phyloP scores from a whole-genome alignment of 345 rosid species.

The Euphorbia pulcherrima region DNA sequence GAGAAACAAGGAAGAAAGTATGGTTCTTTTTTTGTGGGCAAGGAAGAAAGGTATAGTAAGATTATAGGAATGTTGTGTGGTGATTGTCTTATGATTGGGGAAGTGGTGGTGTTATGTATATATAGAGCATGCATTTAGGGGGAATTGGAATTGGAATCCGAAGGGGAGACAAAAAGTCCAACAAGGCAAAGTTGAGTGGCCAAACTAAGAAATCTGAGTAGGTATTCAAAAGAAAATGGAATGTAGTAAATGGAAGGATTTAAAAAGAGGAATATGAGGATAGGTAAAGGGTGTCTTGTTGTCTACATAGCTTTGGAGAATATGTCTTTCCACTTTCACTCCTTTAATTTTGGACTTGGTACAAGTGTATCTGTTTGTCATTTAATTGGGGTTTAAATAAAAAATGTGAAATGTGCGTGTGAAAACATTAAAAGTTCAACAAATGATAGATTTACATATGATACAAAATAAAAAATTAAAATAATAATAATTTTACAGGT shows the following conservation, averaged over 20 bases:
- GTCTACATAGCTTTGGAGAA: constrained; percentile 24
- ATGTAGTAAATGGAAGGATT: constrained; percentile 30
- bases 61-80: not conserved
- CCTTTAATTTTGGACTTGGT: no score
- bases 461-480: no score
- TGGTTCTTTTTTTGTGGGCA: no score
- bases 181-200: constrained; percentile 25
- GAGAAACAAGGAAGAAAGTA: not conserved
- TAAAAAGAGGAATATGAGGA: constrained; percentile 18
- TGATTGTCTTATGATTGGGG: constrained; percentile 4
- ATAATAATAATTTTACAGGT: no score
- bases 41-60: no score
- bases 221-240: constrained; percentile 22
- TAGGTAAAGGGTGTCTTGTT: constrained; percentile 19
- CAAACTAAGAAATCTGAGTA: constrained; percentile 10
- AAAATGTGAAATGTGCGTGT: no score
- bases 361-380: no score
- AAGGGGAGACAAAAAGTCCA: constrained; percentile 24
- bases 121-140: constrained; percentile 19
- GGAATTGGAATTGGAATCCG: constrained; percentile 19
- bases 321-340: no score
- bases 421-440: no score
- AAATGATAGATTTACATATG: no score
- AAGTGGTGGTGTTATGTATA: constrained; percentile 13
- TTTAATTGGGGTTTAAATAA: no score